These are phyloP conservation scores for Aspergillus novofumigatus DNA, from an alignment of 2,329 filamentous ascomycete species.

Conservation along the genomic window DNA sequence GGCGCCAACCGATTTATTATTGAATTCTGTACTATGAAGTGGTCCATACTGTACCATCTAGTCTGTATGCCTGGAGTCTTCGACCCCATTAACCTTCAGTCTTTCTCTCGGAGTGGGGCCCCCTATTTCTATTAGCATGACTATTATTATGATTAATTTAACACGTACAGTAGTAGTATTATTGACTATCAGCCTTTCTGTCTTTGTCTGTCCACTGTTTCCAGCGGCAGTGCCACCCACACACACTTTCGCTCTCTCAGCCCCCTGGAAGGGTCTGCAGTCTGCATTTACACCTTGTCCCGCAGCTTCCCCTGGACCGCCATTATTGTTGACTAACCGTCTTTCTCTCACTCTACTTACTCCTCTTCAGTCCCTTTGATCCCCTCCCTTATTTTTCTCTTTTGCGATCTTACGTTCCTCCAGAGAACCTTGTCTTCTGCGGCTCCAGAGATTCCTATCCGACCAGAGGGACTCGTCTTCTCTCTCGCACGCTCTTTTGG, in stretches of 20 bases:
- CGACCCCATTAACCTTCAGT: not conserved
- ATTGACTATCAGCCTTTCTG: not conserved
- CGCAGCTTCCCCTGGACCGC: slow-evolving; percentile 12
- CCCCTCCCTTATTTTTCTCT: slow-evolving; percentile 22
- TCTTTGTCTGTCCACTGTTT: slow-evolving; percentile 4
- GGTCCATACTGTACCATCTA: not conserved
- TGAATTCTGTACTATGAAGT: not conserved
- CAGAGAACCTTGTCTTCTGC: slow-evolving; percentile 18
- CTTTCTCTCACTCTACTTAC: slow-evolving; percentile 12
- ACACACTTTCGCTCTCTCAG: slow-evolving; percentile 2
- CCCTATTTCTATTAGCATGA: not conserved
- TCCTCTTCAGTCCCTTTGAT: slow-evolving; percentile 19
- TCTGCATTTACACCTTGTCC: slow-evolving; percentile 2
- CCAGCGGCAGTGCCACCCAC: slow-evolving; percentile 5
- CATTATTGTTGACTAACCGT: not conserved
- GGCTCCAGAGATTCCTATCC: slow-evolving; percentile 32
- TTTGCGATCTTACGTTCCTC: slow-evolving; percentile 16
- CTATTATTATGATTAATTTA: not conserved
- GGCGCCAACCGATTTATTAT: not conserved
- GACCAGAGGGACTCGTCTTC: slow-evolving; percentile 36
- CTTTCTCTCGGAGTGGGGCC: not conserved
- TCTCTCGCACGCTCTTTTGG: slow-evolving; percentile 40
- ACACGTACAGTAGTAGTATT: not conserved
- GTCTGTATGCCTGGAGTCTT: not conserved
- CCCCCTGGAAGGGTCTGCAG: slow-evolving; percentile 11